Base-by-base conservation (phyloP, 2,329 filamentous ascomycete species). In the Magnaporthiopsis incrustans region DNA sequence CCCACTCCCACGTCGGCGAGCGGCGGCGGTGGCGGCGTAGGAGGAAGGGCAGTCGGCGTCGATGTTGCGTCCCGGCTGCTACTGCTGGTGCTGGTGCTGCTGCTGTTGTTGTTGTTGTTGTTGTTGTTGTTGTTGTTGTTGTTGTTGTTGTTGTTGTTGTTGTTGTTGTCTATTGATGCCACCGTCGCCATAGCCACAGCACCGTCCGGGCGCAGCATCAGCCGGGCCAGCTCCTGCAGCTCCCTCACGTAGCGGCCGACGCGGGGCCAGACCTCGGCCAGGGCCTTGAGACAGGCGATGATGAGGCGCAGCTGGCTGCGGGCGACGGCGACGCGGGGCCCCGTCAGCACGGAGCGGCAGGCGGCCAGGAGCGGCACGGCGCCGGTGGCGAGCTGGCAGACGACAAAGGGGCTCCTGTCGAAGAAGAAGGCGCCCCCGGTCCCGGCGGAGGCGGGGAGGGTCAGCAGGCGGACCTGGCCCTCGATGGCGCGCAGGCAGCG, bases 281-380 rank as follows among this genome's bases (percentile, higher is more conserved):
- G 53, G 4, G 69, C 67, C 66, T 73, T 74, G 11, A 79, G 70
- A 64, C 73, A 79, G 0, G 77, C 77, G n/a, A 79, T 74, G 5
- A 68, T 75, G 69, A 78, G 71, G 6, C 76, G 73, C 27, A 79
- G 76, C 67, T 79, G 77, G 30, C 76, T 72, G 64, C 77, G 69
- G n/a, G 76, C 76, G 1, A 75, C 69, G 1, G 70, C 67, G 6
- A 78, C 66, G 22, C 76, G 70, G 32, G 69, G 68, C 0, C 71
- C 73, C 10, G 68, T 69, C n/a, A 78, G 65, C 27, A 75, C 64
- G 62, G 70, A 74, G 18, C 69, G 72, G 65, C 76, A 78, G 2
- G 77, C 77, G 0, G 77, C 77, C 4, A 75, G 67, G 3, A 74
- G 69, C 2, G 73, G 68, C 2, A 79, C 67, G 0, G 73, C 75